Conservation (phyloP, 2,329 filamentous ascomycete genomes). For the Arthrobotrys pseudoclavata region DNA sequence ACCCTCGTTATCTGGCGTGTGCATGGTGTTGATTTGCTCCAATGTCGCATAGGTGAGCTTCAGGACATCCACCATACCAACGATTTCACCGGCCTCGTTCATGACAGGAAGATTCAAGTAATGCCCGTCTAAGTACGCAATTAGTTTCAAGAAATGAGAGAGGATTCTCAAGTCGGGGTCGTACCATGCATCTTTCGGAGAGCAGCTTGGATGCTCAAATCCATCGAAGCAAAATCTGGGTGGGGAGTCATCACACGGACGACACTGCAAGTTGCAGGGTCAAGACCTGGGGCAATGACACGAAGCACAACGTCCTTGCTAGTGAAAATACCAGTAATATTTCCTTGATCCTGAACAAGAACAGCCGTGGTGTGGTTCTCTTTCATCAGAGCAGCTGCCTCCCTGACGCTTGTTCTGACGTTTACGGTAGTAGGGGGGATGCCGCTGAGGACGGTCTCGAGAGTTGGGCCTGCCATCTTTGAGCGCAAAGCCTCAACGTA, state of each 20-base stretch:
- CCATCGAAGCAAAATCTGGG: conserved; percentile 96
- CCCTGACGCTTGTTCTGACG: conserved; percentile 94
- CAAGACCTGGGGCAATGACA: conserved; percentile 95
- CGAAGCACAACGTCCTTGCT: conserved; percentile 99
- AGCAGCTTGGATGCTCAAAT: conserved; percentile 99
- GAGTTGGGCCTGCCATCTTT: conserved; percentile 97
- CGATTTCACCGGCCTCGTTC: conserved; percentile 96
- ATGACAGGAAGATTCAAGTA: conserved; percentile 98
- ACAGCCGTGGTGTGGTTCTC: conserved; percentile 98
- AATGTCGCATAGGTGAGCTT: conserved; percentile 98
- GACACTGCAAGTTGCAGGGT: conserved; percentile 94
- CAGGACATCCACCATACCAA: conserved; percentile 98
- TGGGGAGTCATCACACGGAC: conserved; percentile 99
- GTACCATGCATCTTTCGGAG: conserved; percentile 98
- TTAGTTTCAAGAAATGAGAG: conserved; percentile 22
- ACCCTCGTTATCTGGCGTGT: conserved; percentile 86
- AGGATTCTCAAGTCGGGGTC: conserved; percentile 63
- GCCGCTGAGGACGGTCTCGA: conserved; percentile 93
- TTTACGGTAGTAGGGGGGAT: conserved; percentile 93
- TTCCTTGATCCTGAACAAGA: conserved; percentile 93
- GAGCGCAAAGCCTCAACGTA: conserved; percentile 94
- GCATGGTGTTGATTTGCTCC: conserved; percentile 97
- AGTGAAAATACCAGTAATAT: conserved; percentile 98
- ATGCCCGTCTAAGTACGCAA: conserved; percentile 81
- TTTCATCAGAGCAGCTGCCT: conserved; percentile 96